Evolutionary conservation across 495 filamentous ascomycete genomes (phyloP), one percentile per base, ranked within the genome.

Genomic region (Pyrenopolyporus hunteri): DNA sequence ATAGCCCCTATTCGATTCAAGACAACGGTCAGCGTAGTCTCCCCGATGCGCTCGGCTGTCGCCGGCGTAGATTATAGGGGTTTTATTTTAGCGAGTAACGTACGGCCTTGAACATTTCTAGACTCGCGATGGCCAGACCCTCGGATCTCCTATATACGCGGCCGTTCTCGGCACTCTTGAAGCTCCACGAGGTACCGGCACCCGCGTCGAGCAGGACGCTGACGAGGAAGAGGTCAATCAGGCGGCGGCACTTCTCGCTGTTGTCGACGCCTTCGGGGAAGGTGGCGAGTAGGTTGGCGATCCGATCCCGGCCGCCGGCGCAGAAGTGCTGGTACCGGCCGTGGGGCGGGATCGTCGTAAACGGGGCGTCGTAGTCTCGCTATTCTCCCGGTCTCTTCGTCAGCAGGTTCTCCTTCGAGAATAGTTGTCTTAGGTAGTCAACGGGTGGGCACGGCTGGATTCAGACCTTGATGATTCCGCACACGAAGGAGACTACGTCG

Each of bases 91-190:
- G n/a, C n/a, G n/a, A n/a, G n/a, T n/a, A n/a, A 64, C 59, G 32
- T 65, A 80, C 78, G 10, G 74, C 81, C 76, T 94, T 97, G 78
- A 98, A 98, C 94, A 98, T 98, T 67, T 98, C 94, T 69, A 98
- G 75, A 72, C 89, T 93, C 17, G 95, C 94, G 37, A 98, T 87
- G 4, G 94, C 94, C 60, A 98, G 78, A 17, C 94, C 94, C 72
- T 98, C 94, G 50, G 92, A 97, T 32, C 94, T 84, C 32, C 86
- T 82, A 70, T 92, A 98, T 10, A 88, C 67, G 56, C 86, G 89
- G 25, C 93, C 93, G 58, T 92, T 96, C 70, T 97, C 91, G 62
- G 89, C 88, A 54, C 90, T 92, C 75, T 88, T 92, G 76, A 96
- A 98, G 32, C 86, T 88, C 92, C 92, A 96, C 20, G 78, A 74